Base-by-base conservation (phyloP, 2,329 filamentous ascomycete species). In the Pseudogymnoascus sp. region DNA sequence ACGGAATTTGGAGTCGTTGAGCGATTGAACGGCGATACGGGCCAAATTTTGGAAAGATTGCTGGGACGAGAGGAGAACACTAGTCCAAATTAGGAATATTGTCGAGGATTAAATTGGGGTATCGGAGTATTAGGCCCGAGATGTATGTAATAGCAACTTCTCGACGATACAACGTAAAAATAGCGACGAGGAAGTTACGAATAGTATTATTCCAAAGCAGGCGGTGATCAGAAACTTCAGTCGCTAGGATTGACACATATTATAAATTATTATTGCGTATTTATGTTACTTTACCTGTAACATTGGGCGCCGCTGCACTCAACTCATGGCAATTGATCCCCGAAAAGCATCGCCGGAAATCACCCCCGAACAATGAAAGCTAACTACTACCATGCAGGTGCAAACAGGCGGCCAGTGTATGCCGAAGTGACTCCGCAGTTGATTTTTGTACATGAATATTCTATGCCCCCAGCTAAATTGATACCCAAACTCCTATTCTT, bases 1-100 rank as follows among this genome's bases (percentile, higher is more conserved):
- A 60, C 58, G 33, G 23, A 60, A 38, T 39, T 60, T 60, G 58
- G 58, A 41, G 58, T 37, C 58, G 58, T 60, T 60, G 49, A 55
- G 49, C 58, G 33, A 41, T 60, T 60, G 58, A 60, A 60, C 16
- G 19, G 33, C 58, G 58, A 60, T 60, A 60, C 29, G 49, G 49
- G 10, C 49, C 29, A 55, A 55, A 55, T 55, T 55, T 55, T 60
- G 33, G 33, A 39, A 60, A 60, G 58, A 60, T 60, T 60, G 58
- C 33, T 60, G 58, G 58, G 58, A 60, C 55, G 4, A 41, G 58
- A 60, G 58, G 33, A 41, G 19, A 23, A n/a, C 33, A 33, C 58
- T 60, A 60, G 38, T 38, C 31, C 58, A 16, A 29, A 39, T 60
- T 37, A 26, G 58, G 58, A 60, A 16, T 55, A 55, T 55, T 55